Evolutionary conservation across 257 asterid genomes (phyloP).

Genomic region (Eucommia ulmoides): DNA sequence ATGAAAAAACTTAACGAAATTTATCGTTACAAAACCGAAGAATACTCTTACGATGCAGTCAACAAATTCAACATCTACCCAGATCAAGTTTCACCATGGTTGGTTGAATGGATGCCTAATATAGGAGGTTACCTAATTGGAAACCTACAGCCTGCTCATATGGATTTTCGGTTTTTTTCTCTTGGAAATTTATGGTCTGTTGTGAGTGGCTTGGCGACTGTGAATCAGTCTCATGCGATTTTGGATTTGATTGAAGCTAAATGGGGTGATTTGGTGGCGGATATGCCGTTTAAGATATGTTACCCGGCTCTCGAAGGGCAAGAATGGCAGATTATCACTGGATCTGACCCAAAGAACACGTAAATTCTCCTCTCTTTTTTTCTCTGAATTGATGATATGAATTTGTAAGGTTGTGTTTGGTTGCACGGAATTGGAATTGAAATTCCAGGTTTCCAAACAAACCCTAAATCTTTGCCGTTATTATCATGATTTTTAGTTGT

Average conservation of each 20-base stretch:
- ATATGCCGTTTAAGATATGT: conserved; percentile 65
- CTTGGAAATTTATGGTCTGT: conserved; percentile 67
- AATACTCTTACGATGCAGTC: conserved; percentile 67
- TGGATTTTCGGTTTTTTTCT: conserved; percentile 75
- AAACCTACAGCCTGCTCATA: conserved; percentile 70
- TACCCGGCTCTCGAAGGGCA: conserved; percentile 71
- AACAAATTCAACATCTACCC: conserved; percentile 72
- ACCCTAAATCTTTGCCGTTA: too few relatives aligned
- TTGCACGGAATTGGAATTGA: too few relatives aligned
- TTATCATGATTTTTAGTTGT: not conserved
- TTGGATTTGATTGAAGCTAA: conserved; percentile 63
- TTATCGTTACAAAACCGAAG: conserved; percentile 70
- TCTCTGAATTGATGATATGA: conserved; percentile 44
- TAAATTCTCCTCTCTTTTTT: conserved; percentile 9
- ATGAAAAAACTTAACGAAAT: conserved; percentile 60
- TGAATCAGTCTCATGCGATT: conserved; percentile 55
- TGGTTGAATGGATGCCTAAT: conserved; percentile 70
- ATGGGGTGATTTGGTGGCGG: conserved; percentile 69
- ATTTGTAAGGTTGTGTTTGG: too few relatives aligned
- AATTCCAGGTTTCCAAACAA: too few relatives aligned
- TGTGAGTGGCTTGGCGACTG: conserved; percentile 42
- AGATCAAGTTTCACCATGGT: conserved; percentile 69
- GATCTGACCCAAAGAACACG: conserved; percentile 79
- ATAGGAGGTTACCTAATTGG: conserved; percentile 65
- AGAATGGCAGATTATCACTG: conserved; percentile 74